Percentiles rank a stretch among this genome's conserved stretches.
phyloP scores from a whole-genome alignment of 108 stramenopile genomes.

The Pseudonitzschia multistriata region DNA sequence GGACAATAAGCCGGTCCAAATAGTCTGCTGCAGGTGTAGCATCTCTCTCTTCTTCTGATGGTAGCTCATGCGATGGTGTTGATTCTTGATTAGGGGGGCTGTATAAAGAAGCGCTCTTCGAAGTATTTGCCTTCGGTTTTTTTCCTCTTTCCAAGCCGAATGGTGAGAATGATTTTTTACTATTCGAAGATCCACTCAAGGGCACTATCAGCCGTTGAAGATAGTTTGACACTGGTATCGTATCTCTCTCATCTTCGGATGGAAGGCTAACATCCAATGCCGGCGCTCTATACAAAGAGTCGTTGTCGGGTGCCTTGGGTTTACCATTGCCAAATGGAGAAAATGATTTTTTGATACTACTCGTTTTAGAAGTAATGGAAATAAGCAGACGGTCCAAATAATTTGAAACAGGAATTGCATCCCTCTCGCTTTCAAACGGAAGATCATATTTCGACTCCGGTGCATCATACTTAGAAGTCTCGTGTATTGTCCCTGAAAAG shows the following conservation, averaged over 20 bases:
- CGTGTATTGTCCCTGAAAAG: neutral
- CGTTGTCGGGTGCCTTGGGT: neutral
- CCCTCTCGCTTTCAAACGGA: neutral
- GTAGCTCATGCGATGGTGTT: neutral
- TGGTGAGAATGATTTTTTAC: slow-evolving; percentile 4
- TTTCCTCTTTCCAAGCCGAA: neutral
- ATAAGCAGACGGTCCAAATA: neutral
- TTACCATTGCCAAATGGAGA: slow-evolving; percentile 5
- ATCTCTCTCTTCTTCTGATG: slow-evolving; percentile 1
- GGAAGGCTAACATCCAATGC: neutral
- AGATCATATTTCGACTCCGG: neutral
- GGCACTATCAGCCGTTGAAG: neutral
- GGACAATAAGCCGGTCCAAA: neutral
- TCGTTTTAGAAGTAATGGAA: neutral
- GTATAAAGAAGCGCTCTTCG: neutral
- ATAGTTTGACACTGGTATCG: neutral
- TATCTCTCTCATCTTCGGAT: neutral
- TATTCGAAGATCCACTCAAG: neutral
- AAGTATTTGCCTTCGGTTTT: neutral
- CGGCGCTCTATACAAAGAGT: neutral
- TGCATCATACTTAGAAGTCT: neutral
- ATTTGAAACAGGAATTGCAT: neutral
- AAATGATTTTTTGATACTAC: neutral
- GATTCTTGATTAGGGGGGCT: neutral
- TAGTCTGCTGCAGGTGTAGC: neutral